Base-by-base conservation (phyloP, 2,329 filamentous ascomycete species). In the Aspergillus melleus region DNA sequence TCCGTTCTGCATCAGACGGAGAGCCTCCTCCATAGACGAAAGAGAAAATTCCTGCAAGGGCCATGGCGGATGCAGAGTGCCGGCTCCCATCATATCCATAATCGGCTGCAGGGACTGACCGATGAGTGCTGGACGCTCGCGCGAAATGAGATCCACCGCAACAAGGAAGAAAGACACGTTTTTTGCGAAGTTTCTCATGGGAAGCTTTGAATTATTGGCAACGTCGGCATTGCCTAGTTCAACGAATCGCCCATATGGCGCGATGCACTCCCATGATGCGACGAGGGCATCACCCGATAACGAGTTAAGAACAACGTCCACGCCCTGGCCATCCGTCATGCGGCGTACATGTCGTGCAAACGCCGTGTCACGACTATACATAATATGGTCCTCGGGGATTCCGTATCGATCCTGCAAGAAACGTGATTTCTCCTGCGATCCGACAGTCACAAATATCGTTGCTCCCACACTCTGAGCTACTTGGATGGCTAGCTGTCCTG, bases 401-500 rank as follows among this genome's bases (percentile, higher is more conserved):
- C 61, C 57, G 39, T 72, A 72, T 3, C 61, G 58, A 0, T 53
- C 46, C 49, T 42, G 36, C 16, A 67, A 68, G 12, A 72, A 52
- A 39, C 70, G 64, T 5, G 63, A 51, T 55, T 72, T 72, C 2
- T 68, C 65, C 1, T 62, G 44, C 4, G 64, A 64, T 19, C 70
- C 66, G 10, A 70, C 69, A 0, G 70, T 72, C 12, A 62, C 67
- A 20, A 68, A 72, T 11, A 71, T 61, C 16, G 67, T 64, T 1
- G 68, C 69, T 2, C 64, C 65, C 5, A 67, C 57, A 16, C 59
- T 60, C 51, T 70, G 66, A 0, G 68, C 69, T 1, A 72, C 30
- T 58, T 67, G 64, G 46, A 72, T 70, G 0, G 68, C 69, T 5
- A 66, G 63, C 54, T 72, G 70, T 11, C 70, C 70, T 10, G 70